Base-by-base conservation (phyloP, 805 yeast species). In the Phaffomyces antillensis region DNA sequence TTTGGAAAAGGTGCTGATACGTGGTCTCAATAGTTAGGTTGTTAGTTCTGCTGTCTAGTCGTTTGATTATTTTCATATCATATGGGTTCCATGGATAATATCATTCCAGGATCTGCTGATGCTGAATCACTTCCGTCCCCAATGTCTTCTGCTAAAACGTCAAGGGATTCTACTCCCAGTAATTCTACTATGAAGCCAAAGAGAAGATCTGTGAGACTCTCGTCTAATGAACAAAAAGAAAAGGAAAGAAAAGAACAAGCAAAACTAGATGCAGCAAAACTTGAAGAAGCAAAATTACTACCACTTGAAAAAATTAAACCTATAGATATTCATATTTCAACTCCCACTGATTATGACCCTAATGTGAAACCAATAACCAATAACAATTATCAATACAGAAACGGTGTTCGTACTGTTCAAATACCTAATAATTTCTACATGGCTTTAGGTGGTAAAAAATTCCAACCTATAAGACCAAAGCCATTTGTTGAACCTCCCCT, bases 401-500 rank as follows among this genome's bases (percentile, higher is more conserved):
- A 13, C 30, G 15, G 15, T 28, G 6, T 15, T 4, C 30, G 13
- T 28, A 28, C 30, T 28, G 13, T 28, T 10, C 30, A 28, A 28
- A 28, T 28, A 28, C 13, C 30, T 28, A 12, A 28, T 11, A 28
- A 28, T 15, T 28, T 28, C 13, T 28, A 11, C 13, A 13, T 11
- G 12, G 13, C 15, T 28, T 28, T 28, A 28, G 30, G 30, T 28
- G 30, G 30, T 10, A 28, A 7, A 20, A 30, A 7, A 7, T 15
- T 16, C 4, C 35, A 32, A 7, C 17, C 17, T 1, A n/a, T 16
- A 16, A 32, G 16, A 11, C 23, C 23, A 17, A 35, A 40, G 7
- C 6, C 28, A 35, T 62, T 60, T 28, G 60, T 67, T 18, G 93
- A 86, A 54, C 89, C 90, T 3, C 71, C 69, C 16, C 60, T 71